phyloP scores from a whole-genome alignment of 192 early-diverging fungal species.

The Mortierella antarctica region DNA sequence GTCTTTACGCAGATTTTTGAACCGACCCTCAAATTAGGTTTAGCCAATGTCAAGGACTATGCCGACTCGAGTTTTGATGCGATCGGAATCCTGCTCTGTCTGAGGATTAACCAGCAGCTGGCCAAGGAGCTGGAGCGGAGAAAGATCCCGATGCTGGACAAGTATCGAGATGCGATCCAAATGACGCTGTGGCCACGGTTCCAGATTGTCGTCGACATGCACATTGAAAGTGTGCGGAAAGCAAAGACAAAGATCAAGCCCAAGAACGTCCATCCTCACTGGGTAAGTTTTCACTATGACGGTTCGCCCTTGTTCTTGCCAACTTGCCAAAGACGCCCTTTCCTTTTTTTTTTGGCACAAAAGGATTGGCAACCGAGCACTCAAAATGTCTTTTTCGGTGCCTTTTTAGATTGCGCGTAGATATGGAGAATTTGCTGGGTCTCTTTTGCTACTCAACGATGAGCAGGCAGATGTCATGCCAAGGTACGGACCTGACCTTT shows the following conservation, averaged over 20 bases:
- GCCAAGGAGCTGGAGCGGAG: constrained; percentile 84
- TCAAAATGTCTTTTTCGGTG: not conserved
- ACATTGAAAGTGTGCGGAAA: constrained; percentile 92
- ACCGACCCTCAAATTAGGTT: constrained; percentile 76
- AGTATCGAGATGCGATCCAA: constrained; percentile 89
- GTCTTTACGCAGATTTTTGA: constrained; percentile 94
- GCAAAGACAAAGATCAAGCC: constrained; percentile 69
- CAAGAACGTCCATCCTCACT: constrained; percentile 86
- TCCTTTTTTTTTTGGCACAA: constrained; percentile 4
- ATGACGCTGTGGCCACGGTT: constrained; percentile 96
- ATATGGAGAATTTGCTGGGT: constrained; percentile 93
- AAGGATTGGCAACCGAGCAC: not conserved
- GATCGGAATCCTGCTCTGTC: constrained; percentile 89
- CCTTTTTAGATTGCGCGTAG: constrained; percentile 77
- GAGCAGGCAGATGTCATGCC: constrained; percentile 88
- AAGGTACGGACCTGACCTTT: constrained; percentile 59
- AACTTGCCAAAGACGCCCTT: not conserved
- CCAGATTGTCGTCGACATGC: constrained; percentile 84
- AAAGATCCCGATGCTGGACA: constrained; percentile 78
- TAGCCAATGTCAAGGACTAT: constrained; percentile 70
- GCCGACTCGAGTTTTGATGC: constrained; percentile 88
- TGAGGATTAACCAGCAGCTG: constrained; percentile 87
- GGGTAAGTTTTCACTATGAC: constrained; percentile 62
- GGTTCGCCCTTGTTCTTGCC: not conserved
- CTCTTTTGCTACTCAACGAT: constrained; percentile 89